Conservation (phyloP, 768 basidiomycete genomes). For the Mycena vulgaris region DNA sequence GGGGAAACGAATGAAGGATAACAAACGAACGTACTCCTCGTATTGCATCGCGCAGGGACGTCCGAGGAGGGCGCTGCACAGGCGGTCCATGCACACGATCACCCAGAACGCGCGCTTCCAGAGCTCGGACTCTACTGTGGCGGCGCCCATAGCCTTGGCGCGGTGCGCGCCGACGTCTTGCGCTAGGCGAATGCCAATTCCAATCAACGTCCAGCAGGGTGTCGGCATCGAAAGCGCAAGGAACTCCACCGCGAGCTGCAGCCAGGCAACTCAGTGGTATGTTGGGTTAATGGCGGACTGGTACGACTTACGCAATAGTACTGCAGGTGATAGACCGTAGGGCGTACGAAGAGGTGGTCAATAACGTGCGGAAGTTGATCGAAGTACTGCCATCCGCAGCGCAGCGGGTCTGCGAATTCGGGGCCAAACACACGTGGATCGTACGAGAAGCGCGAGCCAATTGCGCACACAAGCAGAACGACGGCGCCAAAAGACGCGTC, state of each 20-base stretch:
- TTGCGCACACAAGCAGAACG: conserved; percentile 80
- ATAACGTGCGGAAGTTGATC: conserved; percentile 62
- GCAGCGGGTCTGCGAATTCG: conserved; percentile 44
- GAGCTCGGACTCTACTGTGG: neutral
- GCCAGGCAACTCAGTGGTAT: no score
- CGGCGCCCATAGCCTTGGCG: conserved; percentile 35
- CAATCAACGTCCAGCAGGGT: conserved; percentile 77
- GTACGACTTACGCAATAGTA: neutral
- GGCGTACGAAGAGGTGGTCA: neutral
- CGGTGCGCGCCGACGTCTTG: conserved; percentile 30
- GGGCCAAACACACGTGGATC: conserved; percentile 64
- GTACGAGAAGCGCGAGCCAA: conserved; percentile 70
- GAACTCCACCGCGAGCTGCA: conserved; percentile 63
- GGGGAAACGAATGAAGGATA: neutral
- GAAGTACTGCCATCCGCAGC: conserved; percentile 78
- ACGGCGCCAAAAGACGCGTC: conserved; percentile 65
- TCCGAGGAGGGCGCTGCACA: conserved; percentile 60
- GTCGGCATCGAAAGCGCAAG: conserved; percentile 71
- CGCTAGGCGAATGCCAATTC: conserved; percentile 49
- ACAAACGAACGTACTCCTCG: conserved; percentile 60
- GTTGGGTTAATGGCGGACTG: no score
- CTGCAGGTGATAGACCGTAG: neutral
- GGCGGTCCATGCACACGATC: neutral
- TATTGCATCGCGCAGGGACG: conserved; percentile 71
- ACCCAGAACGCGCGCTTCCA: conserved; percentile 4